These are phyloP conservation scores for Globisporangium nagaii DNA, from an alignment of 352 stramenopile species.

Conservation along the genomic window DNA sequence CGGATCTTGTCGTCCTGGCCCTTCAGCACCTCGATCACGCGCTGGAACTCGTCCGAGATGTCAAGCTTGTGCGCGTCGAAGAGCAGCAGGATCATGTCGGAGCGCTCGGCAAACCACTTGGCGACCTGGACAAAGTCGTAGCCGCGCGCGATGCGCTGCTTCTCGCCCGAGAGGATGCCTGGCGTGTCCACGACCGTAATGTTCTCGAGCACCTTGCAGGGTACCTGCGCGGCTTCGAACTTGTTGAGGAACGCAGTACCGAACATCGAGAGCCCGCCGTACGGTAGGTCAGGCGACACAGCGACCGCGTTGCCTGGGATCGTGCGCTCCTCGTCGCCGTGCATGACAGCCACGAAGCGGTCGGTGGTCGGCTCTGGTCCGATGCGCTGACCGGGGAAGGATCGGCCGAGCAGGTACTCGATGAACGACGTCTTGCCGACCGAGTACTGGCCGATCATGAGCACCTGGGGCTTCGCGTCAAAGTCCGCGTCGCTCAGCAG, in stretches of 20 bases:
- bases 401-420: slow-evolving; percentile 92
- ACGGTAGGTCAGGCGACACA: slow-evolving; percentile 93
- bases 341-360: slow-evolving; percentile 97
- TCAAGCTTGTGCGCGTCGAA: slow-evolving; percentile 99
- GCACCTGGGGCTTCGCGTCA: slow-evolving; percentile 96
- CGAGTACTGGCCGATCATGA: slow-evolving; percentile 98
- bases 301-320: slow-evolving; percentile 97
- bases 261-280: slow-evolving; percentile 93
- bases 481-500: slow-evolving; percentile 94
- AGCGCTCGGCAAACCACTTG: slow-evolving; percentile 93
- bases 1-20: slow-evolving; percentile 98
- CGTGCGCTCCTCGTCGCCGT: slow-evolving; percentile 94
- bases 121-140: slow-evolving; percentile 96
- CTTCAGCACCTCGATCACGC: slow-evolving; percentile 94
- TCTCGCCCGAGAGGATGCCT: slow-evolving; percentile 98
- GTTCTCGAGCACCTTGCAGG: slow-evolving; percentile 90
- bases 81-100: slow-evolving; percentile 97
- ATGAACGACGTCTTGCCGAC: slow-evolving; percentile 99
- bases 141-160: slow-evolving; percentile 94
- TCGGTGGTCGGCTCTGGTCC: slow-evolving; percentile 98
- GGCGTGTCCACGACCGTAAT: slow-evolving; percentile 98
- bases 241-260: slow-evolving; percentile 98
- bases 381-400: slow-evolving; percentile 96
- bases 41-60: slow-evolving; percentile 99
- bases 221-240: slow-evolving; percentile 95